A percentile compares a stretch with the other conserved stretches of the same genome.
Conservation (phyloP, 805 yeast species). For the Yarrowia hollandica region DNA sequence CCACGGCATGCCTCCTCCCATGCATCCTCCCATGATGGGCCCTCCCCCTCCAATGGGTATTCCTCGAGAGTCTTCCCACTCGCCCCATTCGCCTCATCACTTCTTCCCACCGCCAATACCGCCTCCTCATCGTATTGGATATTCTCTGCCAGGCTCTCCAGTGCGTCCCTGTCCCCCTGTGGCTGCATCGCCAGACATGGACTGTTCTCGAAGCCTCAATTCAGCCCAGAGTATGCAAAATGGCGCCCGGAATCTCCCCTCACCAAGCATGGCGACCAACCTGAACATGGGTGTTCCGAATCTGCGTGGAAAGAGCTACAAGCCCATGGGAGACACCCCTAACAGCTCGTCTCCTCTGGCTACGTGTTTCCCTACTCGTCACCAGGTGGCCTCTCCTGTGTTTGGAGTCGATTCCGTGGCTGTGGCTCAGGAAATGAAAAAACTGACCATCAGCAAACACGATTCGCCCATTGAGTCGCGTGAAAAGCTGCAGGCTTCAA, state of each 20-base stretch:
- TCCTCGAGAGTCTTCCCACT: not conserved
- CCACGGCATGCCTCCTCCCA: not conserved
- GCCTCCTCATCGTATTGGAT: slow-evolving; percentile 11
- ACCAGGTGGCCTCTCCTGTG: not conserved
- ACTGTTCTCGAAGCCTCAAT: slow-evolving; percentile 14
- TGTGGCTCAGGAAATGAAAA: slow-evolving; percentile 30
- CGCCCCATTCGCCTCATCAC: slow-evolving; percentile 8
- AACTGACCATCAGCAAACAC: slow-evolving; percentile 31
- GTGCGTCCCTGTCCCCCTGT: slow-evolving; percentile 2
- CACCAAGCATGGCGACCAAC: slow-evolving; percentile 1
- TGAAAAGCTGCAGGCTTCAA: slow-evolving; percentile 23
- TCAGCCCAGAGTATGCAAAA: slow-evolving; percentile 3
- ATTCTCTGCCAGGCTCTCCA: slow-evolving; percentile 15
- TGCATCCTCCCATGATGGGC: slow-evolving; percentile 8
- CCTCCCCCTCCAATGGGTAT: not conserved
- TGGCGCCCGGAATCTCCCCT: not conserved
- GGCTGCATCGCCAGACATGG: slow-evolving; percentile 1
- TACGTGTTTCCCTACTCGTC: not conserved
- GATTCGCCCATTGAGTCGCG: slow-evolving; percentile 25
- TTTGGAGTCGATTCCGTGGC: not conserved
- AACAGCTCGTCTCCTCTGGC: slow-evolving; percentile 5
- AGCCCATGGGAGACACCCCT: slow-evolving; percentile 1
- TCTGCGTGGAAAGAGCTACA: slow-evolving; percentile 11
- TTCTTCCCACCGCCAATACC: not conserved
- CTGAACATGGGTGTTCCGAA: not conserved